Evolutionary conservation across 106 monocot genomes (phyloP).

Genomic region (Platanthera guangdongensis): DNA sequence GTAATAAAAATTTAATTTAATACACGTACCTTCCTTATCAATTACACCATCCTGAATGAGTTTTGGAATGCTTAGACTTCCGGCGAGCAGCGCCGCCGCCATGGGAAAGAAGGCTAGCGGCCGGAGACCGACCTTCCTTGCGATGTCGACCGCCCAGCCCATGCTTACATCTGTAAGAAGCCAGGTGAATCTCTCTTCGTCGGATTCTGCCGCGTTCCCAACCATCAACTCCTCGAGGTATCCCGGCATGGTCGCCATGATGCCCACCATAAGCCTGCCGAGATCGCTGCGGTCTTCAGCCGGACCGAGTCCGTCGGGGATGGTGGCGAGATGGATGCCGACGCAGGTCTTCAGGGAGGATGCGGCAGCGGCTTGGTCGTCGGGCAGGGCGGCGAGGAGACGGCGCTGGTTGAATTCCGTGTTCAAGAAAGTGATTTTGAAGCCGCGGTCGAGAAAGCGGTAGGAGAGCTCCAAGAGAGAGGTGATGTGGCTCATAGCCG

Average conservation of each 20-base stretch:
- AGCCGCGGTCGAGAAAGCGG: slow-evolving; percentile 23
- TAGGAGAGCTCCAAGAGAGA: slow-evolving; percentile 32
- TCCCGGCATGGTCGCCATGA: slow-evolving; percentile 4
- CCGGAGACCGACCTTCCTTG: slow-evolving; percentile 17
- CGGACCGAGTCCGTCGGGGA: slow-evolving; percentile 26
- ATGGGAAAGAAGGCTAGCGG: slow-evolving; percentile 21
- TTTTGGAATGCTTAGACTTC: slow-evolving; percentile 19
- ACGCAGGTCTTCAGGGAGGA: neutral
- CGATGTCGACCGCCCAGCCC: slow-evolving; percentile 29
- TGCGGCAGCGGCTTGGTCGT: neutral
- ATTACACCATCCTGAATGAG: slow-evolving; percentile 28
- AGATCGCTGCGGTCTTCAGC: slow-evolving; percentile 20
- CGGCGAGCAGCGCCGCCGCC: slow-evolving; percentile 8
- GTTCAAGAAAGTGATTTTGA: slow-evolving; percentile 42
- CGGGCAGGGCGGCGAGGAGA: slow-evolving; percentile 3
- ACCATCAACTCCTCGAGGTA: slow-evolving; percentile 21
- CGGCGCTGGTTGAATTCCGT: slow-evolving; percentile 30
- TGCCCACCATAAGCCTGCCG: slow-evolving; percentile 3
- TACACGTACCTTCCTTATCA: slow-evolving; percentile 10
- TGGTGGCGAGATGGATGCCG: slow-evolving; percentile 12
- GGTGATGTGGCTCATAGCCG: slow-evolving; percentile 42
- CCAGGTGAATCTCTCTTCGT: slow-evolving; percentile 9
- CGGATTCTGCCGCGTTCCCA: neutral
- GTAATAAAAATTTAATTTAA: too few relatives aligned
- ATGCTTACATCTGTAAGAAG: slow-evolving; percentile 32